Conservation (phyloP, 1,284 basidiomycete species). For the Apiotrichum sp. region DNA sequence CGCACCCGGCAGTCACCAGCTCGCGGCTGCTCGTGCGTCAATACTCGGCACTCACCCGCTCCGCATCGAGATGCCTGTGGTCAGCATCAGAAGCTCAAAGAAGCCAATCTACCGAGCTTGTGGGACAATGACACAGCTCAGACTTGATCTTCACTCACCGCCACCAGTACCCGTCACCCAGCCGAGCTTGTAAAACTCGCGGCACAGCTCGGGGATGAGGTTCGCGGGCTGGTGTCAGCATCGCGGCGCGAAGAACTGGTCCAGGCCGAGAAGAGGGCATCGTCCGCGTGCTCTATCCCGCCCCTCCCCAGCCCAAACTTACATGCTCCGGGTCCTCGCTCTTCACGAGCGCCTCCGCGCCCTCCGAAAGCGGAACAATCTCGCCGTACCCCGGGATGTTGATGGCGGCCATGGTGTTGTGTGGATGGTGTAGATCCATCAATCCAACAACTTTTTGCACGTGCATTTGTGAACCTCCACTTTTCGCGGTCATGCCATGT, state of each 20-base stretch:
- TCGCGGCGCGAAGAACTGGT: background rate
- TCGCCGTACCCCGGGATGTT: slow-evolving; percentile 15
- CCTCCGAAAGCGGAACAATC: slow-evolving; percentile 17
- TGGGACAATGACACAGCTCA: too few species aligned
- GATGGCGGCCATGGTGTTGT: slow-evolving; percentile 5
- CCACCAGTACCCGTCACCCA: slow-evolving; percentile 58
- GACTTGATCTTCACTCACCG: slow-evolving; percentile 16
- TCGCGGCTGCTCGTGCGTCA: too few species aligned
- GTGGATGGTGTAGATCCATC: background rate
- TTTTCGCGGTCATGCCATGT: background rate
- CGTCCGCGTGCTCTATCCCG: background rate
- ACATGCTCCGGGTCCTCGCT: slow-evolving; percentile 50
- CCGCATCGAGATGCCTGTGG: slow-evolving; percentile 60
- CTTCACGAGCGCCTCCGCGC: slow-evolving; percentile 43
- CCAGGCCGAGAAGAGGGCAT: too few species aligned
- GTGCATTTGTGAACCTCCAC: background rate
- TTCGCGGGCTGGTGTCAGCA: slow-evolving; percentile 62
- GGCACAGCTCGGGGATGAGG: slow-evolving; percentile 69
- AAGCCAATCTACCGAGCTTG: too few species aligned
- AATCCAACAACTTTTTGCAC: background rate
- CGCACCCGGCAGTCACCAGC: too few species aligned
- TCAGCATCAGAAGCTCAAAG: too few species aligned
- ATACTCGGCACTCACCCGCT: slow-evolving; percentile 52
- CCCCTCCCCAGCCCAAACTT: slow-evolving; percentile 8
- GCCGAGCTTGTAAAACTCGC: slow-evolving; percentile 52